Base-by-base conservation (phyloP, 2,329 filamentous ascomycete genomes). In the Tolypocladium ovalisporum region DNA sequence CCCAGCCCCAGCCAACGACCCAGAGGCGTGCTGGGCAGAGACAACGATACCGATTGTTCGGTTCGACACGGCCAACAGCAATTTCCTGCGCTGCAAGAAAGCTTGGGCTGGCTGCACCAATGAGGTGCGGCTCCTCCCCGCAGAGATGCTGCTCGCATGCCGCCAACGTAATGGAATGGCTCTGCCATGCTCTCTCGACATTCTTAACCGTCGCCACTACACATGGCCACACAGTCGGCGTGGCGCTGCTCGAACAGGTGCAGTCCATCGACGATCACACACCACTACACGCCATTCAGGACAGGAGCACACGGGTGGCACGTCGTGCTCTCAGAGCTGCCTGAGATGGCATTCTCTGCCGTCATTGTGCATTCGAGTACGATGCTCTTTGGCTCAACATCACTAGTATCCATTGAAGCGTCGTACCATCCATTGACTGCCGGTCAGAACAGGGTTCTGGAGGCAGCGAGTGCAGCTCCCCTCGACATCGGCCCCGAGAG, bases 241-340 rank as follows among this genome's bases (percentile, higher is more conserved):
- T 44, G 54, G 36, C 36, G 27, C 27, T 47, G 12, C 35, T 52
- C 29, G 47, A 37, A 52, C 29, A 29, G 54, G 44, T 49, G 54
- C 47, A 52, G 27, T 29, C 54, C 44, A 40, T 56, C 44, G 44
- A 52, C 44, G 54, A 56, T 56, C 54, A 36, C 54, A 35, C 36
- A 54, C 12, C 53, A 12, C 24, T 24, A 15, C 44, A 15, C 22
- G 44, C 44, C 24, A 29, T 49, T 29, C 44, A 4, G 44, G 27
- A 49, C 44, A 19, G 44, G 44, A 49, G 44, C 42, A 29, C 24
- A 22, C 13, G 24, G 24, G 27, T 49, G 15, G 24, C 24, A 47
- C 42, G 27, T 24, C 24, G 29, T 19, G 24, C 24, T 29, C 29
- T 29, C 47, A 34, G 47, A 34, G 47, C 29, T 51, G 47, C 44